These are phyloP conservation scores for Senecio squalidus DNA, from an alignment of 140 eudicot genomes.

Conservation along the genomic window DNA sequence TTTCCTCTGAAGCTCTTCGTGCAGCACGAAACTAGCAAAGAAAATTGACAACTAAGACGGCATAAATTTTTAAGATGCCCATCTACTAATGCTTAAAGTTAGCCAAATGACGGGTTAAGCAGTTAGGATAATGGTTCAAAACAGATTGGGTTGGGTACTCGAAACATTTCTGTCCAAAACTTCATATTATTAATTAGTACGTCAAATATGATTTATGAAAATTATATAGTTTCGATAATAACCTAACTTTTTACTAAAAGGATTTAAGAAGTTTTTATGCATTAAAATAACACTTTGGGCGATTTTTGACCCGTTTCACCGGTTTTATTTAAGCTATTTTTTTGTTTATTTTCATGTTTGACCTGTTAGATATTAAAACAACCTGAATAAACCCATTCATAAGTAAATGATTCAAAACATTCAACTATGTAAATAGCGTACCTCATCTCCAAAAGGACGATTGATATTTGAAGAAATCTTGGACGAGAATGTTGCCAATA, in stretches of 20 bases:
- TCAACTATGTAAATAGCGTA: conserved; percentile 9
- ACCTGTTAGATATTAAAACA: background rate
- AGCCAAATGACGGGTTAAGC: background rate
- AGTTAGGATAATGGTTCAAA: background rate
- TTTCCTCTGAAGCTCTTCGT: conserved; percentile 72
- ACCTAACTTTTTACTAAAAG: background rate
- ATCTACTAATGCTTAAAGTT: background rate
- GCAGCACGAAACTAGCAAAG: conserved; percentile 82
- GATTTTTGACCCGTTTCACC: background rate
- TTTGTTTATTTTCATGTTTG: no score
- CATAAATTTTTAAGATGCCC: background rate
- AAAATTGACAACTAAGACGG: background rate
- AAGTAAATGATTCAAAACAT: no score
- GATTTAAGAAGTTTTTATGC: background rate
- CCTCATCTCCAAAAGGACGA: conserved; percentile 96
- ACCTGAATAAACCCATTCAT: background rate
- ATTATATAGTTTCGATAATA: background rate
- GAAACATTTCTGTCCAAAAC: no score
- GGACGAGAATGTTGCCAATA: conserved; percentile 80
- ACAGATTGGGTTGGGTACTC: background rate
- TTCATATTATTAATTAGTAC: no score
- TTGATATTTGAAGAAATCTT: conserved; percentile 70
- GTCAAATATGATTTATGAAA: no score
- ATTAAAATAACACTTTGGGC: background rate
- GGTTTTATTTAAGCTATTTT: background rate